These are phyloP conservation scores for Amauroascus niger DNA, from an alignment of 2,329 filamentous ascomycete species.

Conservation along the genomic window DNA sequence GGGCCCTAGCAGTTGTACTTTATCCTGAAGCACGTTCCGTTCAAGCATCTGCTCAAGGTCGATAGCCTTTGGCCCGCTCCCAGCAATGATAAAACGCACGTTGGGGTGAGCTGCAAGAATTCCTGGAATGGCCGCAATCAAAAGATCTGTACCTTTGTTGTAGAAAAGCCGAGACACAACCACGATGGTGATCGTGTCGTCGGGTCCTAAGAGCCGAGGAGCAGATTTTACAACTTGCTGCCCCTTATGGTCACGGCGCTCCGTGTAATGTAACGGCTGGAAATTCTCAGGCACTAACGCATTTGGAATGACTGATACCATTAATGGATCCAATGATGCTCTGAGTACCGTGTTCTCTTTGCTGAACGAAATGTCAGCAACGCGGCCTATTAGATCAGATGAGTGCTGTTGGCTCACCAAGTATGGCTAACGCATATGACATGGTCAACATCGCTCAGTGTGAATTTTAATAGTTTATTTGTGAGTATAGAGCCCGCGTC, in stretches of 20 bases:
- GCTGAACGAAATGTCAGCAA: conserved; percentile 40
- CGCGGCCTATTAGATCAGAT: background rate
- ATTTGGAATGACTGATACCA: conserved; percentile 97
- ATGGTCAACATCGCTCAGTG: conserved; percentile 90
- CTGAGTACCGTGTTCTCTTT: conserved; percentile 97
- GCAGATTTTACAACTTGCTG: conserved; percentile 33
- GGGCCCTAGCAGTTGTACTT: conserved; percentile 82
- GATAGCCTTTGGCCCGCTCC: conserved; percentile 91
- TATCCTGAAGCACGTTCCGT: conserved; percentile 84
- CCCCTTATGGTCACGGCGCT: conserved; percentile 21
- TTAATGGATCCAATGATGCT: conserved; percentile 86
- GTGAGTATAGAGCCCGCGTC: conserved; percentile 92
- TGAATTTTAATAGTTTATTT: conserved; percentile 96
- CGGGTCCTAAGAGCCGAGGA: conserved; percentile 59
- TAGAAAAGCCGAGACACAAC: conserved; percentile 97
- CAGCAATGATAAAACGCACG: conserved; percentile 92
- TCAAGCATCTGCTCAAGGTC: conserved; percentile 98
- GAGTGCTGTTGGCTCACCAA: conserved; percentile 49
- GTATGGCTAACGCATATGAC: conserved; percentile 98
- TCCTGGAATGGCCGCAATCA: conserved; percentile 91
- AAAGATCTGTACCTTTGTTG: conserved; percentile 93
- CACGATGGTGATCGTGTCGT: conserved; percentile 88
- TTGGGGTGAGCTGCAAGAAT: conserved; percentile 84
- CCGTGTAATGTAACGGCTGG: conserved; percentile 54
- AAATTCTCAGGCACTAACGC: conserved; percentile 97